Conservation (phyloP, 2,329 filamentous ascomycete species). For the Stagonosporopsis rhizophila region DNA sequence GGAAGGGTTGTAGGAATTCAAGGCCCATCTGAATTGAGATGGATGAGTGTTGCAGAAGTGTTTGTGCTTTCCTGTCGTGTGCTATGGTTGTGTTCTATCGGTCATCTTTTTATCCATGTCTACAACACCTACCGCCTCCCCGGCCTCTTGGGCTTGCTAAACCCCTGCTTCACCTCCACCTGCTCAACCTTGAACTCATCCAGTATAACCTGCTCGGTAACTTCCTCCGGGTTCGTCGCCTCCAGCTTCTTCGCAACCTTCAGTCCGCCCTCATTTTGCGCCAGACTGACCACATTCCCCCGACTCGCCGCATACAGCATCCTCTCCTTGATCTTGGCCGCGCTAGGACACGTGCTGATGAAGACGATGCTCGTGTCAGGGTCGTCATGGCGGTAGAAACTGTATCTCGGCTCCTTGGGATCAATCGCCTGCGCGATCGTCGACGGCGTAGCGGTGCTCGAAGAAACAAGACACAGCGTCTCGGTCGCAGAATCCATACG, state of each 20-base stretch:
- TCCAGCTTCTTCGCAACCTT: constrained; percentile 73
- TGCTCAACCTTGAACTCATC: constrained; percentile 75
- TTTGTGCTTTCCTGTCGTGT: background rate
- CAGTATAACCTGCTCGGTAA: constrained; percentile 70
- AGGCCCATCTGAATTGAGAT: background rate
- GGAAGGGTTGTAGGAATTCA: background rate
- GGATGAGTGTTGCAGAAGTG: background rate
- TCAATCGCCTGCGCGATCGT: constrained; percentile 69
- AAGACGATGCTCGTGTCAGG: constrained; percentile 69
- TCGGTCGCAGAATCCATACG: constrained; percentile 77
- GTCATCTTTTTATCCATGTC: background rate
- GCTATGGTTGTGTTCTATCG: background rate
- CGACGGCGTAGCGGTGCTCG: constrained; percentile 60
- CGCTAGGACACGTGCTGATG: constrained; percentile 80
- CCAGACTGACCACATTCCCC: constrained; percentile 67
- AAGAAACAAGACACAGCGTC: constrained; percentile 69
- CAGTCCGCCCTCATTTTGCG: constrained; percentile 70
- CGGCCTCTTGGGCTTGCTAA: constrained; percentile 80
- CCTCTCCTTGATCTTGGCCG: constrained; percentile 77
- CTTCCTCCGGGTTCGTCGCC: constrained; percentile 70
- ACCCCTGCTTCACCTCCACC: constrained; percentile 71
- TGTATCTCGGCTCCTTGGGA: constrained; percentile 74
- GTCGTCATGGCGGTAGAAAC: constrained; percentile 75
- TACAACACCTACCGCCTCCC: constrained; percentile 59
- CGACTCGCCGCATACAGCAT: constrained; percentile 80